Evolutionary conservation across 805 yeast genomes (phyloP).

Genomic region (Brettanomyces custersianus): DNA sequence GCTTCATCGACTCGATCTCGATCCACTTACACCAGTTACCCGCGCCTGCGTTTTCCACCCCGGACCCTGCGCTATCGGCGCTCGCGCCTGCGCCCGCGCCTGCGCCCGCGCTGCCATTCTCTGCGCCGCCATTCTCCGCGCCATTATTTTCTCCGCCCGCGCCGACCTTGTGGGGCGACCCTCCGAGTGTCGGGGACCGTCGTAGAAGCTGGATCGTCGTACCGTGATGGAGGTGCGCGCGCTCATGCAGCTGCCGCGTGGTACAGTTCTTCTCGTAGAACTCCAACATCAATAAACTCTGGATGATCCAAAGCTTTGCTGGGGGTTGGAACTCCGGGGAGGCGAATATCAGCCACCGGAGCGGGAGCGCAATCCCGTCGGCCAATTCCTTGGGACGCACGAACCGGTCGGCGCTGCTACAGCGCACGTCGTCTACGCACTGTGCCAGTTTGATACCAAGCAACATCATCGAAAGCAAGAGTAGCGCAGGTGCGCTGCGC

Average conservation of each 20-base stretch:
- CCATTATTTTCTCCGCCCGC: conserved; percentile 7
- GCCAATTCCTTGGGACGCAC: conserved; percentile 31
- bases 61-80: too few relatives aligned
- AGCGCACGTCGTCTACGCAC: conserved; percentile 21
- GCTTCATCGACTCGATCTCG: conserved; percentile 66
- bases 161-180: conserved; percentile 39
- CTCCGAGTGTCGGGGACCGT: conserved; percentile 69
- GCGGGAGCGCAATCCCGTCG: conserved; percentile 41
- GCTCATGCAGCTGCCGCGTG: conserved; percentile 61
- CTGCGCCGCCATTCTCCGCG: too few relatives aligned
- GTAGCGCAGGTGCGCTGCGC: conserved; percentile 34
- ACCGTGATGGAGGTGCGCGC: conserved; percentile 82
- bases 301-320: conserved; percentile 67
- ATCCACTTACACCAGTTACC: conserved; percentile 57
- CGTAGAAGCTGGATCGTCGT: conserved; percentile 72
- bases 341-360: conserved; percentile 63
- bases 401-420: conserved; percentile 14
- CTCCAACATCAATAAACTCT: conserved; percentile 64
- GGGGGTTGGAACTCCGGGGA: conserved; percentile 71
- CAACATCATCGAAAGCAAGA: conserved; percentile 46
- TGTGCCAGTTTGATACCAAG: conserved; percentile 38
- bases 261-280: conserved; percentile 71
- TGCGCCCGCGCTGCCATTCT: too few relatives aligned
- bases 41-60: conserved; percentile 14
- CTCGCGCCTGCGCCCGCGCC: too few relatives aligned